Base-by-base conservation (phyloP, 1,284 basidiomycete genomes). In the Bjerkandera adusta region DNA sequence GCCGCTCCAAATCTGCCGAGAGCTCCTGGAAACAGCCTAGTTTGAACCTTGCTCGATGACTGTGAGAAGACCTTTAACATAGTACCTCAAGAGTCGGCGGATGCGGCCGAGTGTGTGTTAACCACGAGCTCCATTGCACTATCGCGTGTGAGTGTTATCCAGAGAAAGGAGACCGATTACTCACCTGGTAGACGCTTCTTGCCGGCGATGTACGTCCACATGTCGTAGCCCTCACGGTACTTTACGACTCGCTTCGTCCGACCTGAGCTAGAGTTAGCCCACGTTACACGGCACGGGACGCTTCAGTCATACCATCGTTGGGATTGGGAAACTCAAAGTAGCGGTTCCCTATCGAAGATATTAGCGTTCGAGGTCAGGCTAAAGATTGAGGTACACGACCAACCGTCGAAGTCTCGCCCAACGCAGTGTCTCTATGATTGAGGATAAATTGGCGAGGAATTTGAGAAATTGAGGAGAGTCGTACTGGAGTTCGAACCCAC, bases 81-180 rank as follows among this genome's bases (percentile, higher is more conserved):
- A 48, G 22, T 36, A 60, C 62, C 50, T 62, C 56, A 3, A 62
- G 16, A 1, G 57, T 58, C 3, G 64, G 64, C n/a, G 62, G 58
- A 42, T 63, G 54, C 3, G 40, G 38, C 4, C 64, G 53, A 4
- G 64, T 66, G 39, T 66, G 64, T 7, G 62, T 61, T n/a, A 66
- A 41, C 64, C 64, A 66, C 4, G 64, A 53, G 8, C 55, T 58
- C 64, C 64, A 66, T 39, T 66, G 64, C 2, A 63, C 64, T 66
- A 34, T 11, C 7, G 6, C 6, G 16, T 10, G 11, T 26, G 22
- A 21, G 35, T 39, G 20, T 25, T 25, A 37, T 21, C 6, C 13
- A 37, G 13, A 11, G 30, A 22, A 37, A 8, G 16, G 10, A 26
- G 32, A 7, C 10, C 5, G n/a, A 25, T n/a, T 25, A 40, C 57